These are phyloP conservation scores for Kalmusia sp. DNA, from an alignment of 2,329 filamentous ascomycete genomes.

Conservation along the genomic window DNA sequence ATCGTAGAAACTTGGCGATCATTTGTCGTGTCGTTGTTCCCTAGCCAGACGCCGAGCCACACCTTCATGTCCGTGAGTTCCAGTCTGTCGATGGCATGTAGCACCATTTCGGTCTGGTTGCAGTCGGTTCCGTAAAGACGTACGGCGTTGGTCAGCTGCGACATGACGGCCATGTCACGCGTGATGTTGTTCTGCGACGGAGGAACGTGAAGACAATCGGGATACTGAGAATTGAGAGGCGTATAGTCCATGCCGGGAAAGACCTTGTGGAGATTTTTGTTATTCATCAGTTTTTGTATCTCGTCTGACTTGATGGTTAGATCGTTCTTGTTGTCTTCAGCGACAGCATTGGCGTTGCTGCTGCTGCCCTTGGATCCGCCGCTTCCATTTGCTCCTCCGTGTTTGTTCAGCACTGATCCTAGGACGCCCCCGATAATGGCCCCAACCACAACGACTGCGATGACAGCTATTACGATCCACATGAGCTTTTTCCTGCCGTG, in stretches of 20 bases:
- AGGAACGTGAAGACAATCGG: slow-evolving; percentile 76
- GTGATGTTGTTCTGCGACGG: slow-evolving; percentile 95
- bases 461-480: slow-evolving; percentile 70
- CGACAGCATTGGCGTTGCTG: slow-evolving; percentile 51
- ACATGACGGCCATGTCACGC: slow-evolving; percentile 86
- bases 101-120: slow-evolving; percentile 94
- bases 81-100: slow-evolving; percentile 80
- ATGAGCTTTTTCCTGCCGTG: slow-evolving; percentile 70
- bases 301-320: slow-evolving; percentile 76
- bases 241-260: slow-evolving; percentile 97
- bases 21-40: slow-evolving; percentile 83
- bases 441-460: slow-evolving; percentile 71
- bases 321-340: slow-evolving; percentile 74
- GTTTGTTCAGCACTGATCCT: slow-evolving; percentile 70
- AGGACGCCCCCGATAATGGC: slow-evolving; percentile 77
- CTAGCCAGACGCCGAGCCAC: slow-evolving; percentile 95
- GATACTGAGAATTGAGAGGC: slow-evolving; percentile 88
- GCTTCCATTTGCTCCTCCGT: slow-evolving; percentile 33
- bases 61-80: slow-evolving; percentile 80
- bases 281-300: slow-evolving; percentile 83
- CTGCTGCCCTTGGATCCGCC: slow-evolving; percentile 18
- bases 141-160: slow-evolving; percentile 86
- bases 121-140: slow-evolving; percentile 95
- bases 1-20: slow-evolving; percentile 81
- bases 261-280: slow-evolving; percentile 83